Evolutionary conservation across 1,139 yeast genomes (phyloP), one percentile per base, ranked within the genome.

Genomic region (Geotrichum aggregatum): DNA sequence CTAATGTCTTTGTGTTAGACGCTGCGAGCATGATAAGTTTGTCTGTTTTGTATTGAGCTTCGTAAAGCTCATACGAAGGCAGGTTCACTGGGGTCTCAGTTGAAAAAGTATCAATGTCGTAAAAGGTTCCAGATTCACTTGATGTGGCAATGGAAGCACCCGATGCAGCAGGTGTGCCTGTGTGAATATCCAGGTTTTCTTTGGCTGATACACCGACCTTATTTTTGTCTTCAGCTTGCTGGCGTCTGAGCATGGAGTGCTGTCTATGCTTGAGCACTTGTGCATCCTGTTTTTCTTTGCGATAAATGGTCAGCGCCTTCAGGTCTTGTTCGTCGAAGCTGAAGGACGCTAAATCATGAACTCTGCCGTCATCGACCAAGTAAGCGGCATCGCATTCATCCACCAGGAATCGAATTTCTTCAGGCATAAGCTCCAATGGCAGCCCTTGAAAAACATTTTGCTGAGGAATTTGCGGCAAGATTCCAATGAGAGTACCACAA

Each of bases 401-500:
- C 3, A 84, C 72, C 38, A 88, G 71, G 81, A 87, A 87, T 11
- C 82, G 57, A 0, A 83, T 79, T 61, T 92, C 98, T 68, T 86
- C 95, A 0, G 79, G 68, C 71, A 81, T 77, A 44, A 92, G 72
- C 61, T 82, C 80, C 49, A 91, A 69, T 0, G 98, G 98, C 3
- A 91, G 71, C 0, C 96, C 95, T 50, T 87, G 73, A 63, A 91
- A 85, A 39, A 84, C 74, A 63, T 88, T 91, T 63, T 92, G 98
- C 66, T 92, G 98, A 1, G 98, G 95, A 19, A 91, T 89, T 46
- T 81, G 77, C 0, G 96, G 87, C 36, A 92, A 70, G 0, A 54
- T 49, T 13, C 98, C 98, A 1, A 80, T 72, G 18, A 92, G 72
- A 1, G 84, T 80, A 0, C 98, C 98, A 39, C 83, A 74, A 0